Conservation (phyloP, 495 filamentous ascomycete species). For the Talaromyces proteolyticus region DNA sequence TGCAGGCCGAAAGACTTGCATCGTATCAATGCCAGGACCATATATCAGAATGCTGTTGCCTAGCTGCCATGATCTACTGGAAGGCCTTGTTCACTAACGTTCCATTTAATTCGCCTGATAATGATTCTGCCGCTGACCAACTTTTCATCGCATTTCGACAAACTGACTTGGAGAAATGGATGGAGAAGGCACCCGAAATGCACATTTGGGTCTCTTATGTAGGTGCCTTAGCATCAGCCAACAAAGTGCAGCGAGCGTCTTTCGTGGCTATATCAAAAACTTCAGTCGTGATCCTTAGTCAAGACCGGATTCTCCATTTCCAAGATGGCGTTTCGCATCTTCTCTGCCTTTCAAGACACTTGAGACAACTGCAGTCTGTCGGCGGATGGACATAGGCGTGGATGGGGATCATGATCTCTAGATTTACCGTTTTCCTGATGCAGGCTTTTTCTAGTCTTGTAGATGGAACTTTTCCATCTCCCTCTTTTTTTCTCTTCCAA, state of each 20-base stretch:
- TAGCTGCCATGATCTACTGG: constrained; percentile 3
- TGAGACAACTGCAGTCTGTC: too few species aligned
- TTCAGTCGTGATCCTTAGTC: not conserved
- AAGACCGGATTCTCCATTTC: not conserved
- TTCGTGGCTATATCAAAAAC: constrained; percentile 3
- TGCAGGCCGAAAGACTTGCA: constrained; percentile 2
- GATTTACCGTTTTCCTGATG: too few species aligned
- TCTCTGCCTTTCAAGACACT: not conserved
- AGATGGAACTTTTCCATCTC: too few species aligned
- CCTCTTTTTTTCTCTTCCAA: too few species aligned
- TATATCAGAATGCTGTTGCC: constrained; percentile 4
- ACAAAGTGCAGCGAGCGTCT: not conserved
- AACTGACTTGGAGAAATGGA: not conserved
- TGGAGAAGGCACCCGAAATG: constrained; percentile 2
- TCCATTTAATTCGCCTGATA: not conserved
- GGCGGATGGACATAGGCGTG: too few species aligned
- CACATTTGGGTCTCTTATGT: constrained; percentile 1
- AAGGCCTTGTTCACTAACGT: not conserved
- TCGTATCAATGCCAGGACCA: not conserved
- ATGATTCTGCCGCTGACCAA: not conserved
- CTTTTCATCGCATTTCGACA: not conserved
- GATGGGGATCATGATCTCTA: too few species aligned
- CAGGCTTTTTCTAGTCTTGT: too few species aligned
- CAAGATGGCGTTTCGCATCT: constrained; percentile 2
- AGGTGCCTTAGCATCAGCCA: not conserved